Conservation (phyloP, 441 rosid species). For the Euphorbia schlechtendalii region DNA sequence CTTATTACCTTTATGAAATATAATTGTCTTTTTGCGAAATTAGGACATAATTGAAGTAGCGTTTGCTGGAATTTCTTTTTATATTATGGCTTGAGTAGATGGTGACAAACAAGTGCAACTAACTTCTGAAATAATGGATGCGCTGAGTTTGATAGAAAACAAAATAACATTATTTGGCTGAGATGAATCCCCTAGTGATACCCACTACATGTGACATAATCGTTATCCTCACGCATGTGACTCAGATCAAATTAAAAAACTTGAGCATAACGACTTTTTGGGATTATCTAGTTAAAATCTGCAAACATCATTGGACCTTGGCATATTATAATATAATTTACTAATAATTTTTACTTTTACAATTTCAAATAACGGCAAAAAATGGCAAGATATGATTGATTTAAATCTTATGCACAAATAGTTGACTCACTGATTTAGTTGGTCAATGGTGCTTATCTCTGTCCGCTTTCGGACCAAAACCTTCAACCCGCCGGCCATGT, state of each 20-base stretch:
- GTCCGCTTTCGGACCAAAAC: conserved; percentile 47
- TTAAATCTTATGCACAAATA: conserved; percentile 10
- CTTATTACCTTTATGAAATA: neutral
- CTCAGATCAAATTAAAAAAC: conserved; percentile 11
- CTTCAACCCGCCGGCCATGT: conserved; percentile 76
- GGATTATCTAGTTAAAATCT: neutral
- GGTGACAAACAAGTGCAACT: neutral
- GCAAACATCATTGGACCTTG: neutral
- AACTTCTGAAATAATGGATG: neutral
- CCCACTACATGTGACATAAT: conserved; percentile 1
- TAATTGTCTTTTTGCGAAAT: neutral
- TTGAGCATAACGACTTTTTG: neutral
- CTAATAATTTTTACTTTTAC: conserved; percentile 4
- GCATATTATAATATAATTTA: conserved; percentile 11
- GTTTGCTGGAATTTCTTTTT: neutral
- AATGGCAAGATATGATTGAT: conserved; percentile 4
- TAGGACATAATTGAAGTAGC: neutral
- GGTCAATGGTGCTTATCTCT: conserved; percentile 14
- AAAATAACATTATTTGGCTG: neutral
- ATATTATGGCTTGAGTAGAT: neutral
- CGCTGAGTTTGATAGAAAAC: neutral
- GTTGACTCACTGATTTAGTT: conserved; percentile 17
- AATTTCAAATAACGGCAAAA: too few species aligned
- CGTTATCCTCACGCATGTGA: conserved; percentile 19
- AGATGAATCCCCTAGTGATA: neutral